These are phyloP conservation scores for Begonia masoniana DNA, from an alignment of 306 rosid species.

Conservation along the genomic window DNA sequence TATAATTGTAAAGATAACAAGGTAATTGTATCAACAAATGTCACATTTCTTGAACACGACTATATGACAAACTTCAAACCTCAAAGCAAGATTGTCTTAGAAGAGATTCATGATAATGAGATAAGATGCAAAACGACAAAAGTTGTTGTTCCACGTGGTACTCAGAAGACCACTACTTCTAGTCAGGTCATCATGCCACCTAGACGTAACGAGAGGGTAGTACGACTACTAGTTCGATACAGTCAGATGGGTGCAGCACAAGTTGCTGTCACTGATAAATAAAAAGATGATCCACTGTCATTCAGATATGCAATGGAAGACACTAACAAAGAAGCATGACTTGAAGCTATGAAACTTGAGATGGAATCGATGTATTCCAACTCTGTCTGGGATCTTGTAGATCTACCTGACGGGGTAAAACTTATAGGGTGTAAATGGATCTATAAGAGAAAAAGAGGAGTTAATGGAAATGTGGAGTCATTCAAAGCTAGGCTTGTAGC, in stretches of 20 bases:
- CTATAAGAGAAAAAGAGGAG: background rate
- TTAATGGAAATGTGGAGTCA: background rate
- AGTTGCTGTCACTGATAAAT: background rate
- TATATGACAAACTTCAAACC: too few species aligned
- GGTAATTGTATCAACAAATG: too few species aligned
- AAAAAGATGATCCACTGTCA: background rate
- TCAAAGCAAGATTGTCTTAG: too few species aligned
- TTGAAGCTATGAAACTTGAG: background rate
- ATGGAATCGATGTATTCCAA: background rate
- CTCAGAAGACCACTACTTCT: too few species aligned
- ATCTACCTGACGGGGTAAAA: background rate
- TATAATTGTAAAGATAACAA: too few species aligned
- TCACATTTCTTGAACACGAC: too few species aligned
- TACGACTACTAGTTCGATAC: background rate
- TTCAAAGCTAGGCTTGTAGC: constrained; percentile 1
- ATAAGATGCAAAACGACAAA: too few species aligned
- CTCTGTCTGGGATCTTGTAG: background rate
- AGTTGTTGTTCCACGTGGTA: too few species aligned
- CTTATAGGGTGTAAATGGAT: background rate
- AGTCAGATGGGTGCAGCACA: background rate
- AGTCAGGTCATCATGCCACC: background rate
- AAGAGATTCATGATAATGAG: too few species aligned
- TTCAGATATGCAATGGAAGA: background rate
- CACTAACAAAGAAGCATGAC: background rate
- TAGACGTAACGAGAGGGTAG: background rate